Evolutionary conservation across 106 monocot species (phyloP), one percentile per base, ranked within the genome.

Genomic region (Dendrobium nobile): DNA sequence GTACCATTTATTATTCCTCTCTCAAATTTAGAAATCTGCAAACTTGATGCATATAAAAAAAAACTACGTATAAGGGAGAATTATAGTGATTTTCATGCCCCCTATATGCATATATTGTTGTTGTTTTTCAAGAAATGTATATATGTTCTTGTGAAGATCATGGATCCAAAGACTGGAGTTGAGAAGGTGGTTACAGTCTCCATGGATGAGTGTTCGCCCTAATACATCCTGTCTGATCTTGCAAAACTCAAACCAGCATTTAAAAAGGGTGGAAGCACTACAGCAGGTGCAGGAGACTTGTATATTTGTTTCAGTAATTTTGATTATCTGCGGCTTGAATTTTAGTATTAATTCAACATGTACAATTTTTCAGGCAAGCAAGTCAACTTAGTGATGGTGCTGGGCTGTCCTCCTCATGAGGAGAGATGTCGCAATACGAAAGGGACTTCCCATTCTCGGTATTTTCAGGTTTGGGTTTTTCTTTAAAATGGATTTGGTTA

Each of bases 311-410:
- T 54, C 26, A 54, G 20, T 59, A 22, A 70, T 54, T 67, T 47
- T 58, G 7, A 2, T 67, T 40, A 55, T 31, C 41, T 72, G 40
- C 43, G 61, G 7, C 33, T 77, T 58, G 10, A 37, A 48, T 77
- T 13, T 44, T 31, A 77, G n/a, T 80, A 72, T 79, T 75, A 78
- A 56, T 70, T 78, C 45, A 74, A 3, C 41, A 9, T 82, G 15
- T 51, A 7, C 24, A 24, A 31, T 26, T 77, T 47, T 78, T 4
- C 75, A 95, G 95, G 95, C 16, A 95, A 95, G 88, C 92, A 72
- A 95, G 95, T 78, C 95, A 95, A 81, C 72, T 92, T 58, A 95
- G 88, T 83, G 95, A 95, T 89, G 92, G 95, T 83, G 95, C 92
- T 78, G 90, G 54, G 95, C 92, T 44, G 95, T 95, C 48, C 92